Conservation (phyloP, 2,329 filamentous ascomycete species). For the Aureobasidium uvarum region DNA sequence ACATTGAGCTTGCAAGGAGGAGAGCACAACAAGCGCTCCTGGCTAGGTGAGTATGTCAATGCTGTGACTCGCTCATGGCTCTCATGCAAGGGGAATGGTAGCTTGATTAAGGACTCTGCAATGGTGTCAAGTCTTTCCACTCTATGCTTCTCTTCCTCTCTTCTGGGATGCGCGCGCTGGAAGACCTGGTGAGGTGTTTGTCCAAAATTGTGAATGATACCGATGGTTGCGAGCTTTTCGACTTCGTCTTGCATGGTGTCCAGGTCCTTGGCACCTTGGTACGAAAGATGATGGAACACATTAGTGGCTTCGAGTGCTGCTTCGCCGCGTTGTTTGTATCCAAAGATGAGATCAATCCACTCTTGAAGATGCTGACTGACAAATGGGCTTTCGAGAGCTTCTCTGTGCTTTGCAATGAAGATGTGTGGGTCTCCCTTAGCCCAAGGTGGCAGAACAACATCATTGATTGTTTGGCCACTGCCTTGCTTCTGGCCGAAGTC, state of each 20-base stretch:
- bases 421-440: constrained; percentile 94
- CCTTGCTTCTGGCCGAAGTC: constrained; percentile 89
- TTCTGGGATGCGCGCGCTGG: constrained; percentile 71
- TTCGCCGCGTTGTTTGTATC: constrained; percentile 88
- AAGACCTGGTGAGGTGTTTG: constrained; percentile 97
- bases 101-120: constrained; percentile 70
- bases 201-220: constrained; percentile 97
- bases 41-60: constrained; percentile 72
- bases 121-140: constrained; percentile 70
- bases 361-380: constrained; percentile 86
- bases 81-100: constrained; percentile 73
- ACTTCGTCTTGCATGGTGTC: constrained; percentile 87
- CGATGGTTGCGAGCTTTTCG: constrained; percentile 83
- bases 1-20: constrained; percentile 83
- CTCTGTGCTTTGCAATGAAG: constrained; percentile 93
- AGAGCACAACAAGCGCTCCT: constrained; percentile 79
- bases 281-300: constrained; percentile 94
- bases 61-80: constrained; percentile 77
- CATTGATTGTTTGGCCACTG: constrained; percentile 72
- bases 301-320: constrained; percentile 88
- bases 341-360: constrained; percentile 97
- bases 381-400: constrained; percentile 88
- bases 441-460: constrained; percentile 90
- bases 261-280: constrained; percentile 87
- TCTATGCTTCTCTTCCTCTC: constrained; percentile 61